Evolutionary conservation across 345 rosid species (phyloP).

Genomic region (Pugionium dolabratum): DNA sequence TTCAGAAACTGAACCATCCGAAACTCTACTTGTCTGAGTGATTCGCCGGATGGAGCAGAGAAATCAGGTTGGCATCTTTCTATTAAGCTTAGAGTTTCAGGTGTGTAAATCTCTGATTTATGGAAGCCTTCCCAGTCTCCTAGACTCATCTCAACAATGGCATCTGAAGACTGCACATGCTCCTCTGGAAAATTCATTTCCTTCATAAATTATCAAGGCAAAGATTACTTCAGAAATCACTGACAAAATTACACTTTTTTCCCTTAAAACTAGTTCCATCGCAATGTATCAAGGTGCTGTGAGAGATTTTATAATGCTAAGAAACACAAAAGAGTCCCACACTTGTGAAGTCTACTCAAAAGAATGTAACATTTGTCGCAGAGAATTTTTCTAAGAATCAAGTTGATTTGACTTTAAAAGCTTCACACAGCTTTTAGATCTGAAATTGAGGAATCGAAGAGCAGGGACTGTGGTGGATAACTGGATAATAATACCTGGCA

Average conservation of each 20-base stretch:
- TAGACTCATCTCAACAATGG: slow-evolving; percentile 73
- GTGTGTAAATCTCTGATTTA: slow-evolving; percentile 65
- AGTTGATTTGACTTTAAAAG: slow-evolving; percentile 6
- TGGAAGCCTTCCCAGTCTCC: slow-evolving; percentile 90
- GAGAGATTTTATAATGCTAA: not conserved
- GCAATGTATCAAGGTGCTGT: not conserved
- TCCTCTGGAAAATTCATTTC: slow-evolving; percentile 76
- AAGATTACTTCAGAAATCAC: not conserved
- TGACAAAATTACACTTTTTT: not conserved
- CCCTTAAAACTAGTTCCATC: slow-evolving; percentile 12
- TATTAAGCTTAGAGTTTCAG: slow-evolving; percentile 64
- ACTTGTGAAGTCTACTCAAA: not conserved
- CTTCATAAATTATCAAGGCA: slow-evolving; percentile 48
- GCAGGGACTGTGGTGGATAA: not conserved
- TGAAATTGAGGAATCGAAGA: slow-evolving; percentile 1
- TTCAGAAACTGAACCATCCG: slow-evolving; percentile 89
- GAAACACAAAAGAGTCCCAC: slow-evolving; percentile 8
- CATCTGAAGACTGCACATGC: slow-evolving; percentile 75
- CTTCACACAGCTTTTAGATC: slow-evolving; percentile 22
- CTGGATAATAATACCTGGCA: slow-evolving; percentile 58
- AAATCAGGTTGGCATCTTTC: slow-evolving; percentile 91
- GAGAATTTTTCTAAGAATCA: slow-evolving; percentile 1
- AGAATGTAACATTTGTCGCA: no score
- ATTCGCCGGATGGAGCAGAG: slow-evolving; percentile 82
- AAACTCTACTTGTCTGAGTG: slow-evolving; percentile 92